Base-by-base conservation (phyloP, 768 basidiomycete genomes). In the Suillus spraguei region DNA sequence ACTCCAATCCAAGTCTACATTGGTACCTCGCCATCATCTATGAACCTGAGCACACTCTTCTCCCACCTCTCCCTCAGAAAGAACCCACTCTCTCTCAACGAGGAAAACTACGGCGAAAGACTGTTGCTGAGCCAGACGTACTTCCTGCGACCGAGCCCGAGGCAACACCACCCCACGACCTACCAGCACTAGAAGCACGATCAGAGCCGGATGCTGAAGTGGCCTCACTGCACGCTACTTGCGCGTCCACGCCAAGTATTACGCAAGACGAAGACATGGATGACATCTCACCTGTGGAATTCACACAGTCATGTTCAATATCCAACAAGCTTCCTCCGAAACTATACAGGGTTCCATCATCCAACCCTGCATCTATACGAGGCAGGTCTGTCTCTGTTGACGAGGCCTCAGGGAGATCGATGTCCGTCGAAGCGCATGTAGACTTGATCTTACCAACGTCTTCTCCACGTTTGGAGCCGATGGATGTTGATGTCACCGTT, bases 21-120 rank as follows among this genome's bases (percentile, higher is more conserved):
- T 99, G 97, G 97, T 99, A 97, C 75, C 85, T 99, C 46, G 96
- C 94, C 17, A 87, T 99, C 65, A 97, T 99, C 67, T 90, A 87
- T 73, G 87, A 90, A 64, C 97, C 97, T 0, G 87, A 85, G 60
- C 74, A 80, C 55, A 77, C 83, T 8, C 76, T 91, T 71, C 74
- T 82, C 41, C 80, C 87, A 14, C 79, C 82, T n/a, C 79, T 82
- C 35, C 77, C 76, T 11, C 69, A 69, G 44, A 71, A 72, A 58
- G 59, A 60, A 38, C 66, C 64, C 41, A 36, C 24, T 62, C 62
- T 58, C 17, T 58, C 56, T 41, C 56, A 58, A 38, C 35, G 63
- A 44, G 42, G 63, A 33, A n/a, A 32, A 11, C 44, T 39, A 56
- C 52, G 59, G 53, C 59, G 55, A 32, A 60, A 47, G 39, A 53